Evolutionary conservation across 106 monocot species (phyloP), one percentile per base, ranked within the genome.

Genomic region (Dendrobium catenatum): DNA sequence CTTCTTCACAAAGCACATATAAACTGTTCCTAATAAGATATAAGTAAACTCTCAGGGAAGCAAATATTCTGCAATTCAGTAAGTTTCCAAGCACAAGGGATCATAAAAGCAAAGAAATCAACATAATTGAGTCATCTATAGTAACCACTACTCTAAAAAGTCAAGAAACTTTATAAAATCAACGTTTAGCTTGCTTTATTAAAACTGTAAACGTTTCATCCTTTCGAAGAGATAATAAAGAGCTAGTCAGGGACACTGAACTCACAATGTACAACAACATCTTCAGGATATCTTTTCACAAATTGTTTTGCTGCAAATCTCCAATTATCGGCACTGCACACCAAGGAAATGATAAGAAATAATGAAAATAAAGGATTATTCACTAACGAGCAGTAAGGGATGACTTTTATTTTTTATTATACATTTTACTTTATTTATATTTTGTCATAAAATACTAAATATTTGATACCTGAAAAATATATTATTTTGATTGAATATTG

Each of bases 251-350:
- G 37, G 37, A 16, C 37, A 31, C 15, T 4, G 47, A 79, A 86
- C 95, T 93, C 79, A 99, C 98, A 86, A 54, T 86, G 89, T 42
- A 99, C 95, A 67, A 93, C 46, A 43, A 99, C 64, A 54, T 93
- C 95, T 80, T 99, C 87, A 20, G 92, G 91, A 67, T 83, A 89
- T 73, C 73, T 93, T 73, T 91, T 91, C 46, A 87, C 86, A 81
- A 99, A 90, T 43, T 95, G 89, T 78, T 95, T 99, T 43, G 87
- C 93, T 68, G 95, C 93, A 70, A 79, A 99, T 82, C 80, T 88
- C 98, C 95, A 99, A 82, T 99, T 70, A 16, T 73, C 83, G 76
- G 98, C 91, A 85, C 98, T 99, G 88, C 42, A 85, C 41, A 61
- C 55, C 68, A 51, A 77, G 49, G 56, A 42, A 68, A 74, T 4